phyloP scores from a whole-genome alignment of 768 basidiomycete species.

The Kondoa subrosea region DNA sequence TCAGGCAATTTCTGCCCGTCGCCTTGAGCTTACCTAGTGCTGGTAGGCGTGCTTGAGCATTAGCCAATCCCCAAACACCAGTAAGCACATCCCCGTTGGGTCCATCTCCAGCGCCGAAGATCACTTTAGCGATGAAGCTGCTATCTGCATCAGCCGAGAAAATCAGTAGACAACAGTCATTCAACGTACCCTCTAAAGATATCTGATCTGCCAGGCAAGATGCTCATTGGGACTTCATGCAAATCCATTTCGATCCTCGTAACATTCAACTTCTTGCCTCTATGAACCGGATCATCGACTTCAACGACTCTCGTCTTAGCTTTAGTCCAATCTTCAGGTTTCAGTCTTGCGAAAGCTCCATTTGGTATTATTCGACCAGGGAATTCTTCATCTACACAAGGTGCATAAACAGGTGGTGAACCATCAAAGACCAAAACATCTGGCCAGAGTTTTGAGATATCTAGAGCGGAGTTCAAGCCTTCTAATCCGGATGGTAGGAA shows the following conservation, averaged over 20 bases:
- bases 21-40: too few species aligned
- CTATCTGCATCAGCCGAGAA: background rate
- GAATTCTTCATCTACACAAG: background rate
- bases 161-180: background rate
- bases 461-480: background rate
- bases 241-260: background rate
- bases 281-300: background rate
- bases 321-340: background rate
- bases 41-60: background rate
- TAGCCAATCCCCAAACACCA: background rate
- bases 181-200: background rate
- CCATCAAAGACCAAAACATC: conserved; percentile 8
- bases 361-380: background rate
- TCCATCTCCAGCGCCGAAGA: conserved; percentile 2
- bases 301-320: background rate
- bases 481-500: conserved; percentile 5
- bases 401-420: background rate
- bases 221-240: background rate
- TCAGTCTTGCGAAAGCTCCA: background rate
- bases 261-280: background rate
- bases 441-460: conserved; percentile 4
- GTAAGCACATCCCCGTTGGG: conserved; percentile 3
- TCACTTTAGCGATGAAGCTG: background rate
- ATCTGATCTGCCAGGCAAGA: background rate
- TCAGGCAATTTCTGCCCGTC: too few species aligned